Conservation (phyloP, 176 grass and related monocot species). For the Areca catechu region DNA sequence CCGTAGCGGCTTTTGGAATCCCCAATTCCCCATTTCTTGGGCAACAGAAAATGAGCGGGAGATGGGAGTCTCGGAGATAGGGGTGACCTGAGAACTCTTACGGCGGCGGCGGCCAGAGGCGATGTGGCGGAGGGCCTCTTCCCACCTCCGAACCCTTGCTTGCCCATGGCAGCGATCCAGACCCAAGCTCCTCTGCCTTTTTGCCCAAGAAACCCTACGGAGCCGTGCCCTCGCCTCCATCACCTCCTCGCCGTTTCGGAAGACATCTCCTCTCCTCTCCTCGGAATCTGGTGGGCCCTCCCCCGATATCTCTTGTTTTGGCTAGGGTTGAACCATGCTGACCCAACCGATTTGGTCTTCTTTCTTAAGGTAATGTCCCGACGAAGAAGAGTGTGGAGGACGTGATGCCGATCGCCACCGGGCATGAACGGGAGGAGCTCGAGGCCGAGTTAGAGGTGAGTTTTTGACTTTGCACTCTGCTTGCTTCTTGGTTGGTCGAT, state of each 20-base stretch:
- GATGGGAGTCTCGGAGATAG: background rate
- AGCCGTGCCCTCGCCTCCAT: background rate
- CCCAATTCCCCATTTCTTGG: no score
- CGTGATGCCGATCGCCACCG: conserved; percentile 76
- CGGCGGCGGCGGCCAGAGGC: background rate
- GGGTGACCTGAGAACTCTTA: conserved; percentile 39
- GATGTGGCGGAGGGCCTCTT: conserved; percentile 62
- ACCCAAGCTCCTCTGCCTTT: no score
- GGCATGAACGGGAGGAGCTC: conserved; percentile 75
- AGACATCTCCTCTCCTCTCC: conserved; percentile 53
- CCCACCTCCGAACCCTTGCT: conserved; percentile 30
- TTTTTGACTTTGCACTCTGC: background rate
- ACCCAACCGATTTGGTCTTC: no score
- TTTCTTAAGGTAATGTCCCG: conserved; percentile 46
- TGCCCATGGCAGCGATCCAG: no score
- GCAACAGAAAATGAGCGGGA: no score
- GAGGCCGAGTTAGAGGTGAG: conserved; percentile 55
- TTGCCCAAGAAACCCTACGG: no score
- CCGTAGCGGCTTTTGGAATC: no score
- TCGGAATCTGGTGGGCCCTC: conserved; percentile 36
- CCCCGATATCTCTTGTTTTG: conserved; percentile 21
- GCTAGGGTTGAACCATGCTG: background rate
- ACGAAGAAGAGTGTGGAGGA: conserved; percentile 53
- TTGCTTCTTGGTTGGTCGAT: no score
- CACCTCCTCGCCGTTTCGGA: conserved; percentile 37